A percentile compares a stretch with the other conserved stretches of the same genome.
phyloP scores from a whole-genome alignment of 1,284 basidiomycete species.

The Fistulina hepatica region DNA sequence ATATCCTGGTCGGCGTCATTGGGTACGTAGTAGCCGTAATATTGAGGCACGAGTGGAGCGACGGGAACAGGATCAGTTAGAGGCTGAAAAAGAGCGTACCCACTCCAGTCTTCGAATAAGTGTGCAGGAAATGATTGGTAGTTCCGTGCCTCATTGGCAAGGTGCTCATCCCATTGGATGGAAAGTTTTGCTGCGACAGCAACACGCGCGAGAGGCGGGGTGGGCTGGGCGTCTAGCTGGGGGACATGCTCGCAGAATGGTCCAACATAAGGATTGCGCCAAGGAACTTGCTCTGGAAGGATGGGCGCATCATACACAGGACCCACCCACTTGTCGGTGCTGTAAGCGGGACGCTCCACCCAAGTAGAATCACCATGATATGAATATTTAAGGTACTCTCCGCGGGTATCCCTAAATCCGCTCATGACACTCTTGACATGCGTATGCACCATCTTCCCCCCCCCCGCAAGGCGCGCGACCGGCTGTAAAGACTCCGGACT shows the following conservation, averaged over 20 bases:
- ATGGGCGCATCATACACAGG: too few relatives aligned
- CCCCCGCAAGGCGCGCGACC: too few relatives aligned
- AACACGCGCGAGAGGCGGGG: conserved; percentile 24
- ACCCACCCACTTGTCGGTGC: too few relatives aligned
- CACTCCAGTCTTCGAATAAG: conserved; percentile 37
- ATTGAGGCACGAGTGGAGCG: conserved; percentile 39
- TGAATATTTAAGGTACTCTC: too few relatives aligned
- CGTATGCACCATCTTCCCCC: too few relatives aligned
- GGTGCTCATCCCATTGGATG: conserved; percentile 20
- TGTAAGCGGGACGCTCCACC: too few relatives aligned
- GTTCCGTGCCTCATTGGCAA: conserved; percentile 28
- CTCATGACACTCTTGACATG: too few relatives aligned
- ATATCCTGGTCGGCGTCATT: conserved; percentile 11
- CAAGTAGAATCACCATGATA: too few relatives aligned
- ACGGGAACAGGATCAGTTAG: conserved; percentile 28
- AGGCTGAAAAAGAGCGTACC: conserved; percentile 30
- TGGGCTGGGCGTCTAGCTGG: conserved; percentile 1
- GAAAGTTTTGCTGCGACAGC: conserved; percentile 25
- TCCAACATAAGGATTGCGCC: too few relatives aligned
- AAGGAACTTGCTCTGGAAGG: too few relatives aligned
- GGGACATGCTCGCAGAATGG: background rate
- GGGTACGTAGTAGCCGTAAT: conserved; percentile 41
- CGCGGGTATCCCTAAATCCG: too few relatives aligned
- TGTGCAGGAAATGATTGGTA: conserved; percentile 34
- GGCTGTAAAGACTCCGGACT: background rate